A percentile compares a stretch with the other conserved stretches of the same genome.
These are phyloP conservation scores for Mycena olivaceomarginata DNA, from an alignment of 768 basidiomycete species.

Conservation along the genomic window DNA sequence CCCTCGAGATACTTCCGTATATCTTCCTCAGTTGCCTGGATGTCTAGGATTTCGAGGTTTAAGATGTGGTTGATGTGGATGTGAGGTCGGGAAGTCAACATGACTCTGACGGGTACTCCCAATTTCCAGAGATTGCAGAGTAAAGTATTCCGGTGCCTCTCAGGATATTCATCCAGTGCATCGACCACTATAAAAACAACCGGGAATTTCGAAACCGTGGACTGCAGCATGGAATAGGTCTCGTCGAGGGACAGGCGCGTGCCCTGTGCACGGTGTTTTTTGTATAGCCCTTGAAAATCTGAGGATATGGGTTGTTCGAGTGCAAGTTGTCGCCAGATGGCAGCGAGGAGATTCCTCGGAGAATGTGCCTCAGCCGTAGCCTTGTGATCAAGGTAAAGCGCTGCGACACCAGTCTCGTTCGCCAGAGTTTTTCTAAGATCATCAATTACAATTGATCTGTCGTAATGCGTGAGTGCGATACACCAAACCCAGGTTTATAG, in stretches of 20 bases:
- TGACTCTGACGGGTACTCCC: neutral
- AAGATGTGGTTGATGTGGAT: slow-evolving; percentile 6
- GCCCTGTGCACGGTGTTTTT: neutral
- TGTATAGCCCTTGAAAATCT: neutral
- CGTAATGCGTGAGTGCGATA: neutral
- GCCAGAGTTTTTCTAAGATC: slow-evolving; percentile 1
- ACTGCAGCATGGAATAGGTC: neutral
- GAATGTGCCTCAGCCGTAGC: slow-evolving; percentile 3
- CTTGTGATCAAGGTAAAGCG: slow-evolving; percentile 13
- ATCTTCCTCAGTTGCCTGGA: neutral
- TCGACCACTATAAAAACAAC: slow-evolving; percentile 12
- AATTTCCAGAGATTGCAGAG: slow-evolving; percentile 4
- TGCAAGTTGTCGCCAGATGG: slow-evolving; percentile 19
- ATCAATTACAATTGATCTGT: slow-evolving; percentile 1
- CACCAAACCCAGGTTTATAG: neutral
- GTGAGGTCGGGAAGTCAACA: slow-evolving; percentile 23
- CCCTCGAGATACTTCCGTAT: neutral
- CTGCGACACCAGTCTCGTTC: neutral
- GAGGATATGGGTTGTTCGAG: neutral
- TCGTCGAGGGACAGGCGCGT: slow-evolving; percentile 4
- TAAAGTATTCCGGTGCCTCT: slow-evolving; percentile 2
- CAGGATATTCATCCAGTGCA: slow-evolving; percentile 19
- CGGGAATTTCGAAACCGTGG: neutral
- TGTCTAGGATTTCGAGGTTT: neutral
- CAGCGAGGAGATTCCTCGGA: slow-evolving; percentile 7